phyloP scores from a whole-genome alignment of 2,329 filamentous ascomycete genomes.

The Pezicula neosporulosa region DNA sequence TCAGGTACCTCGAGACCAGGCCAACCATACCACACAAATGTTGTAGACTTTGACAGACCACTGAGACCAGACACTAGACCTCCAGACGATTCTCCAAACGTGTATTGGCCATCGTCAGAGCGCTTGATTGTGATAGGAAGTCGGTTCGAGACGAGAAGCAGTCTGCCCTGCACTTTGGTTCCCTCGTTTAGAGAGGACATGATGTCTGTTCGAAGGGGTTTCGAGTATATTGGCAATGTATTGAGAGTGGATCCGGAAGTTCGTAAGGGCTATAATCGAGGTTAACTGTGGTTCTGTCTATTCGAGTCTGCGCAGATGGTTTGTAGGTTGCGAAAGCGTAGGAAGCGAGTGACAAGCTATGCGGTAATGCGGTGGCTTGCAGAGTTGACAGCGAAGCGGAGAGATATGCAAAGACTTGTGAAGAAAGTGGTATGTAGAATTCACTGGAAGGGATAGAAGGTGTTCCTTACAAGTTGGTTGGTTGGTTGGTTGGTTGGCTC shows the following conservation, averaged over 20 bases:
- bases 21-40: slow-evolving; percentile 99
- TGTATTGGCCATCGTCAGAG: slow-evolving; percentile 85
- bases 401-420: neutral
- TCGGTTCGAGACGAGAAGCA: slow-evolving; percentile 90
- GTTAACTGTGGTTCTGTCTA: no score
- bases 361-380: no score
- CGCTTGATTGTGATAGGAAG: slow-evolving; percentile 96
- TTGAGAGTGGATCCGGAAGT: neutral
- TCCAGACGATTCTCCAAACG: slow-evolving; percentile 94
- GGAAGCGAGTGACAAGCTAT: no score
- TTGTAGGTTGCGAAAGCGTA: no score
- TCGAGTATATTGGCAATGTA: neutral
- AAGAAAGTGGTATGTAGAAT: neutral
- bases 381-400: no score
- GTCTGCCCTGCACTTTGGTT: slow-evolving; percentile 31
- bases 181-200: slow-evolving; percentile 24
- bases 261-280: neutral
- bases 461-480: slow-evolving; percentile 3
- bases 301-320: no score
- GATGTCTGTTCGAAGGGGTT: neutral
- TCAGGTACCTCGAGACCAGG: slow-evolving; percentile 90
- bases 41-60: slow-evolving; percentile 86
- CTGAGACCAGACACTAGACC: slow-evolving; percentile 92
- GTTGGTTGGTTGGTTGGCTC: slow-evolving; percentile 2
- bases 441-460: neutral